Evolutionary conservation across 73 alveolate genomes (phyloP).

Genomic region (Uronychia binucleata): DNA sequence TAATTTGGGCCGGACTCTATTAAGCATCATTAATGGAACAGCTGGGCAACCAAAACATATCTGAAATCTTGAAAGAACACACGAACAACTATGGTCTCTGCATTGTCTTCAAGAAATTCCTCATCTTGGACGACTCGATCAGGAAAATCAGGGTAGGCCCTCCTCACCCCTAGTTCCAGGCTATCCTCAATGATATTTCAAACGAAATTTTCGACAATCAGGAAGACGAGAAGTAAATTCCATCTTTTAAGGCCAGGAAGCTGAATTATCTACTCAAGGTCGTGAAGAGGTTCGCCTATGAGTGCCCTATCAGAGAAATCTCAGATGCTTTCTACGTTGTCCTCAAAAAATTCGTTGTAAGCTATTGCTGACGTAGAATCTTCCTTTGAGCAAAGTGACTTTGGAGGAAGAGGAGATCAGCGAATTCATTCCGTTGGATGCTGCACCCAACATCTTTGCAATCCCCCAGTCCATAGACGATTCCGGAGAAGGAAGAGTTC

Average conservation of each 20-base stretch:
- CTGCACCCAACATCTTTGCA: constrained; percentile 19
- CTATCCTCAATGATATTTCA: not conserved
- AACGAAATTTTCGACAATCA: not conserved
- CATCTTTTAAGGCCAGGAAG: not conserved
- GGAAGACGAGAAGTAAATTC: not conserved
- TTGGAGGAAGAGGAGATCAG: constrained; percentile 47
- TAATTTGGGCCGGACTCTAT: not conserved
- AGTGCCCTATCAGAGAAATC: constrained; percentile 40
- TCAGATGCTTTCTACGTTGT: constrained; percentile 35
- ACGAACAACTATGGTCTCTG: constrained; percentile 42
- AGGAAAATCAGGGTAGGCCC: constrained; percentile 7
- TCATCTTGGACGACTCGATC: constrained; percentile 8
- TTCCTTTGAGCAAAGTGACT: constrained; percentile 4
- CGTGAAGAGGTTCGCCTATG: constrained; percentile 43
- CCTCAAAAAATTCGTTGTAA: constrained; percentile 6
- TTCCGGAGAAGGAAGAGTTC: not conserved
- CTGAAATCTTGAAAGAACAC: constrained; percentile 3
- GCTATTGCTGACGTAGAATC: constrained; percentile 1
- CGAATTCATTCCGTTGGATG: constrained; percentile 5
- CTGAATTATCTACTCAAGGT: constrained; percentile 23
- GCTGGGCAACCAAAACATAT: not conserved
- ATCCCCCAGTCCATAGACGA: constrained; percentile 15
- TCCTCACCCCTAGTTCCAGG: not conserved
- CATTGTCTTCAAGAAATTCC: constrained; percentile 21
- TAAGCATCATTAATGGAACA: not conserved